phyloP scores from a whole-genome alignment of 2,329 filamentous ascomycete genomes.

The Didymella sp. region DNA sequence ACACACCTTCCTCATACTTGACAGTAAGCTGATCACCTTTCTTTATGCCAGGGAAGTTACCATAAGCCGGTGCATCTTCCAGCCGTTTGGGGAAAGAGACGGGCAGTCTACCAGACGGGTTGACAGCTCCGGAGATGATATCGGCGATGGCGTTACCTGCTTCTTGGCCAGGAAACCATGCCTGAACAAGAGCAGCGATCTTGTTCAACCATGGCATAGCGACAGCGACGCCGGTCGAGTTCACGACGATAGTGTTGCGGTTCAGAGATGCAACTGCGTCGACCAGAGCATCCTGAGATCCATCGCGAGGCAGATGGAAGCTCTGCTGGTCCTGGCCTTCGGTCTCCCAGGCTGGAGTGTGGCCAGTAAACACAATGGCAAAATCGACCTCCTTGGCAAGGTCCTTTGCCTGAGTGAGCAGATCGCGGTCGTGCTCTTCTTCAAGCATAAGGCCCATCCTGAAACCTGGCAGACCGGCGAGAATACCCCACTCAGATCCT shows the following conservation, averaged over 20 bases:
- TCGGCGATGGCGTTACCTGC: constrained; percentile 53
- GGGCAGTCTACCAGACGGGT: constrained; percentile 50
- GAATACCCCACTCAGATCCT: constrained; percentile 54
- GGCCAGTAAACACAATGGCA: constrained; percentile 46
- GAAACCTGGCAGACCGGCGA: constrained; percentile 43
- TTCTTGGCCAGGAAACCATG: constrained; percentile 54
- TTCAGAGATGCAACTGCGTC: constrained; percentile 70
- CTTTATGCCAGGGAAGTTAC: constrained; percentile 50
- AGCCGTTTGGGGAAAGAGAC: constrained; percentile 50
- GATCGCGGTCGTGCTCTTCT: constrained; percentile 39
- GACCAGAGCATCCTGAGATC: constrained; percentile 69
- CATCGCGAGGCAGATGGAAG: constrained; percentile 60
- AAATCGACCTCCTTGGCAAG: constrained; percentile 39
- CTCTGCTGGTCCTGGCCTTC: constrained; percentile 69
- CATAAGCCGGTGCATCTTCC: constrained; percentile 47
- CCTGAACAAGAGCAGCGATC: constrained; percentile 49
- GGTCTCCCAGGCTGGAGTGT: constrained; percentile 47
- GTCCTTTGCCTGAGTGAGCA: constrained; percentile 34
- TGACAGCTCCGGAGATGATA: constrained; percentile 49
- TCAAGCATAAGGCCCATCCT: constrained; percentile 45
- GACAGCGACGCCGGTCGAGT: constrained; percentile 79
- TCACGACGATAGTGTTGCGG: constrained; percentile 73
- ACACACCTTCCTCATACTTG: constrained; percentile 60
- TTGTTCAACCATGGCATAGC: constrained; percentile 70
- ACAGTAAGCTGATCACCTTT: constrained; percentile 66